Evolutionary conservation across 2,329 filamentous ascomycete species (phyloP).

Genomic region (Fusarium sp.): DNA sequence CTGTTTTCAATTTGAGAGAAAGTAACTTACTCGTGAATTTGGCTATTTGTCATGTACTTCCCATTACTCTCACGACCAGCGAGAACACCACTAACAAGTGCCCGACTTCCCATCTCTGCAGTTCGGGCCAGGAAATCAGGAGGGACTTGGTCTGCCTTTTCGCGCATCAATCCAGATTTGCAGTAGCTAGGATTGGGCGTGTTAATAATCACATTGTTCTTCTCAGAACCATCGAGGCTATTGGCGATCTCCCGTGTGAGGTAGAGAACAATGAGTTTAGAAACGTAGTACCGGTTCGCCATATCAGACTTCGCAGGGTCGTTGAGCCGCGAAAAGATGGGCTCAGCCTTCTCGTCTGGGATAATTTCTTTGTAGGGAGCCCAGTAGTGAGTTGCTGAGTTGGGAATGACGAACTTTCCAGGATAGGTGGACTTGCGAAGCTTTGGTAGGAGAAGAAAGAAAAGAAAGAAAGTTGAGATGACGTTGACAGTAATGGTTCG

Average conservation of each 20-base stretch:
- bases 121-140: conserved; percentile 54
- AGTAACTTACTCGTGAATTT: conserved; percentile 41
- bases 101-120: conserved; percentile 58
- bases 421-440: conserved; percentile 39
- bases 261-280: conserved; percentile 50
- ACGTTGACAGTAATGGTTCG: conserved; percentile 56
- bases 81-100: conserved; percentile 47
- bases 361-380: conserved; percentile 43
- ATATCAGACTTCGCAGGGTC: conserved; percentile 45
- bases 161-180: conserved; percentile 49
- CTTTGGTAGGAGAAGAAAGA: conserved; percentile 40
- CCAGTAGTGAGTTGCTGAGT: conserved; percentile 45
- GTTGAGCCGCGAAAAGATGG: conserved; percentile 50
- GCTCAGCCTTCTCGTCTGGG: neutral
- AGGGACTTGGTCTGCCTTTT: neutral
- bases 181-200: conserved; percentile 57
- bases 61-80: conserved; percentile 51
- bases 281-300: conserved; percentile 48
- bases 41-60: conserved; percentile 51
- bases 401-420: conserved; percentile 39
- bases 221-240: conserved; percentile 1
- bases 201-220: conserved; percentile 50
- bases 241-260: conserved; percentile 48
- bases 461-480: conserved; percentile 40
- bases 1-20: accelerated